Base-by-base conservation (phyloP, 495 filamentous ascomycete species). In the Penicillium lividum region DNA sequence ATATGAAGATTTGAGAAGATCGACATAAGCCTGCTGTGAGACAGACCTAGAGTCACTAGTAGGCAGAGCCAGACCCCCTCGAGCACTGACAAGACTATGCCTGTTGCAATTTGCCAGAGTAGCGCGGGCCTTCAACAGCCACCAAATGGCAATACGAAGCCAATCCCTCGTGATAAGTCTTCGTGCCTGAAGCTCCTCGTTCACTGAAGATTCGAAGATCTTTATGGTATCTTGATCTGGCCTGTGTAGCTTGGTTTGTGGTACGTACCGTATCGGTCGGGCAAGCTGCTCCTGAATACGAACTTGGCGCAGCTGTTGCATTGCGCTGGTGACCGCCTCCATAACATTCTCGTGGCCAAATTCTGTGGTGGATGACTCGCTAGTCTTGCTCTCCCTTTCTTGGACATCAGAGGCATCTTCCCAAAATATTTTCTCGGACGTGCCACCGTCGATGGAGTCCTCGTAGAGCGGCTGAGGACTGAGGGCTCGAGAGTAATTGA, bases 101-200 rank as follows among this genome's bases (percentile, higher is more conserved):
- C 53, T 68, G 22, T 67, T 69, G 18, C 60, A 63, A 48, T 67
- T 72, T n/a, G 64, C 61, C 11, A 69, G 54, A 33, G 61, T 58
- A 33, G 56, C 57, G n/a, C 64, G 61, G 8, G 69, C 71, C 65
- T 71, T 58, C n/a, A 79, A 57, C 47, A 79, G 54, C 77, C 77
- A 79, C 76, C 76, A 79, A 46, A 71, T 76, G 10, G 74, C 76
- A 18, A 75, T 54, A 29, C 71, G 65, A 33, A 79, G 60, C 76
- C 74, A 77, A 31, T 74, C 72, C 42, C 64, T 65, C 25, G 72
- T 69, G 48, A 56, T 67, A 4, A 74, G 54, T 18, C 68, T 57
- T 45, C 63, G 54, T 1, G 69, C 54, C 25, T 64, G 63, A 31
- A 71, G 53, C 53, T 69, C 71, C 18, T 67, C 60, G 16, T 68